A percentile compares a stretch with the other conserved stretches of the same genome.
These are phyloP conservation scores for Monilinia laxa DNA, from an alignment of 2,329 filamentous ascomycete genomes.

Conservation along the genomic window DNA sequence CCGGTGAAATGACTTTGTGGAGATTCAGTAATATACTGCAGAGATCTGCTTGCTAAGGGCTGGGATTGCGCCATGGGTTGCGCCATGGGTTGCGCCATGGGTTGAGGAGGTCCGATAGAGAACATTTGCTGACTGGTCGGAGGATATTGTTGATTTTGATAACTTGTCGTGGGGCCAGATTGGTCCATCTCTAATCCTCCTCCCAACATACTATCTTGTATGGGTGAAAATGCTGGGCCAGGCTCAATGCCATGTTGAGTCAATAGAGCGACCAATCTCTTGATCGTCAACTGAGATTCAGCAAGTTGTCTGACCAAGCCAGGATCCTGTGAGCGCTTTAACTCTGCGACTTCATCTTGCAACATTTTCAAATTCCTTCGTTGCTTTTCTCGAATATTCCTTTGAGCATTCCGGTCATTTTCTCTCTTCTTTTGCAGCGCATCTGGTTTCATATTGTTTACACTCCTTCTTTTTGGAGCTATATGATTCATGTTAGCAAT, in stretches of 20 bases:
- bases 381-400: constrained; percentile 3
- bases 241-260: not conserved
- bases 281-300: not conserved
- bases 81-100: too few relatives aligned
- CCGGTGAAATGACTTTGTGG: not conserved
- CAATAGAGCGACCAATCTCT: not conserved
- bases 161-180: not conserved
- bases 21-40: not conserved
- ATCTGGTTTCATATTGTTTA: constrained; percentile 8
- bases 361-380: not conserved
- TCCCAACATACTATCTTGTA: not conserved
- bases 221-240: not conserved
- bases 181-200: not conserved
- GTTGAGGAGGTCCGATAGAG: not conserved
- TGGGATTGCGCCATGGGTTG: too few relatives aligned
- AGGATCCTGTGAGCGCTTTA: not conserved
- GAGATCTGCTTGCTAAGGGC: too few relatives aligned
- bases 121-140: not conserved
- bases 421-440: constrained; percentile 14
- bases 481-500: constrained; percentile 2
- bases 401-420: constrained; percentile 13
- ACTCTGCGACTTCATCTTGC: not conserved
- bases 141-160: not conserved
- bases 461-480: constrained; percentile 12
- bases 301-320: not conserved